Base-by-base conservation (phyloP, 257 asterid species). In the Jasminum sambac region DNA sequence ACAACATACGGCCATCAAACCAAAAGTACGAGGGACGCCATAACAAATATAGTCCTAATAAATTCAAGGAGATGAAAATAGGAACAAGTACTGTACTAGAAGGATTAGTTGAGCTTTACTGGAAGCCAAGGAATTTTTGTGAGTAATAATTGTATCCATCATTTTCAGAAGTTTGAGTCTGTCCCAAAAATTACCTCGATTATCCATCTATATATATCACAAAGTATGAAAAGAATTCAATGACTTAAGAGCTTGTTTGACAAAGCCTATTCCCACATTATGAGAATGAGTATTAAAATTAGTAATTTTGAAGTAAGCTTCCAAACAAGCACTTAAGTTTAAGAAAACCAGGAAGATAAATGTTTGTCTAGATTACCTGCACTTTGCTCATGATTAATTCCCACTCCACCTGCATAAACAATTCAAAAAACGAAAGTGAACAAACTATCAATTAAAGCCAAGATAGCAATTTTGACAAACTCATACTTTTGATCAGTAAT, bases 301-400 rank as follows among this genome's bases (percentile, higher is more conserved):
- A 30, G 36, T 30, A 30, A n/a, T n/a, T n/a, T n/a, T n/a, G n/a
- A n/a, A n/a, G n/a, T n/a, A n/a, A n/a, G 36, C 36, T 30, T 30
- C 36, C 36, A 30, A 30, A 30, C 36, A 30, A 30, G 36, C 36
- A 11, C 41, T 61, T 3, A 34, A 25, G 44, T 19, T 16, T 13
- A 60, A 61, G 65, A 74, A 19, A 68, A 69, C 36, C 36, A 68
- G 19, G 14, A 55, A 30, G 65, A 44, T 11, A 43, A 46, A 46
- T 46, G 70, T 38, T 23, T 8, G 10, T 23, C 14, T 36, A 65
- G 74, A 70, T 38, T 81, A 93, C 98, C 98, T 87, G 98, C 98
- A 86, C 96, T 90, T 76, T 93, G 98, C 50, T 93, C 96, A 70
- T 97, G 98, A 83, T 87, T 93, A 73, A 93, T 93, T 78, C 97